Conservation (phyloP, 2,329 filamentous ascomycete species). For the Colletotrichum eremochloae region DNA sequence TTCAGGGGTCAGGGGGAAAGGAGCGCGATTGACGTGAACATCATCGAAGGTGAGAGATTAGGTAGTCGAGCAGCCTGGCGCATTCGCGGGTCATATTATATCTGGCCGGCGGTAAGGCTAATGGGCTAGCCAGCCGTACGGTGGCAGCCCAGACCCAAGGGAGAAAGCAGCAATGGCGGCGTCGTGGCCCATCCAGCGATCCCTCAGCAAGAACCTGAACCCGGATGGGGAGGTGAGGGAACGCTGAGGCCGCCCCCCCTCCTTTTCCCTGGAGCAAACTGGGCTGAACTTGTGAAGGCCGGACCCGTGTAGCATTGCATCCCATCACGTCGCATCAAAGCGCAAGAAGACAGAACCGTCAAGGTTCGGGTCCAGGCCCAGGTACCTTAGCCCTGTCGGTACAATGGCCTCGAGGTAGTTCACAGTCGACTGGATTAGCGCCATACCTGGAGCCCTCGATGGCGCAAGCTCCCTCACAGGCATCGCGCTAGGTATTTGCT, state of each 20-base stretch:
- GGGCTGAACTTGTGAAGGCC: slow-evolving; percentile 20
- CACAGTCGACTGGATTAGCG: background rate
- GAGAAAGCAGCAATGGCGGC: slow-evolving; percentile 10
- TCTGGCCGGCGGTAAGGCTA: background rate
- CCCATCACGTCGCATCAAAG: slow-evolving; percentile 10
- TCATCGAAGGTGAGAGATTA: background rate
- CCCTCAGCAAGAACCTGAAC: background rate
- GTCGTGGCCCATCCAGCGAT: background rate
- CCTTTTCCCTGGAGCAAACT: background rate
- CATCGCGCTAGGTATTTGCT: slow-evolving; percentile 18
- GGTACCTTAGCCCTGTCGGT: slow-evolving; percentile 1
- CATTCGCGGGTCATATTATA: slow-evolving; percentile 16
- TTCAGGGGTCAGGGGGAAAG: background rate
- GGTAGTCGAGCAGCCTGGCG: slow-evolving; percentile 5
- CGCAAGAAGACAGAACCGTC: slow-evolving; percentile 13
- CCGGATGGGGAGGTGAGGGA: background rate
- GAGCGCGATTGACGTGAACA: background rate
- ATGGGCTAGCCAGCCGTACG: background rate
- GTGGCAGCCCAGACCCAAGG: background rate
- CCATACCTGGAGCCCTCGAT: background rate
- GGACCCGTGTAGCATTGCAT: slow-evolving; percentile 1
- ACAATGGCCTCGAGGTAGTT: background rate
- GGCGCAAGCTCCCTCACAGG: background rate
- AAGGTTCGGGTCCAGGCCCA: slow-evolving; percentile 1
- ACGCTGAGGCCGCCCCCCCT: slow-evolving; percentile 1